phyloP scores from a whole-genome alignment of 768 basidiomycete species.

The Pleurotus cornucopiae region DNA sequence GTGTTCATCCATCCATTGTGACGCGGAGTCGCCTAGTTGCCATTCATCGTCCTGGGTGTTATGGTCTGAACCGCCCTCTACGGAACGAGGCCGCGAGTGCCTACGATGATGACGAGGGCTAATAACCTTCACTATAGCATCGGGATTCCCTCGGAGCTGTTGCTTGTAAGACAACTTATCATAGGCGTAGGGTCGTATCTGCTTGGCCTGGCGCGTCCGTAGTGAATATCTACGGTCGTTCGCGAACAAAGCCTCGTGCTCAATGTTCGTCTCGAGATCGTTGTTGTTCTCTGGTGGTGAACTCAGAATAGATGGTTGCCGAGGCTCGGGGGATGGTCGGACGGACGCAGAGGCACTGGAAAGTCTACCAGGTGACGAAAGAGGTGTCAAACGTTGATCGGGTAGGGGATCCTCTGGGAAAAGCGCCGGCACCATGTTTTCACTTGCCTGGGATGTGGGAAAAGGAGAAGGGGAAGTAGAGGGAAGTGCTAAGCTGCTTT shows the following conservation, averaged over 20 bases:
- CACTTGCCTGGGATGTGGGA: not conserved
- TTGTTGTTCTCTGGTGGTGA: too few species aligned
- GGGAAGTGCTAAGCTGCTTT: not conserved
- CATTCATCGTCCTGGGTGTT: conserved; percentile 21
- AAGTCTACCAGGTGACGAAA: not conserved
- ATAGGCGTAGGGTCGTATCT: conserved; percentile 58
- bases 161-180: conserved; percentile 51
- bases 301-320: too few species aligned
- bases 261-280: not conserved
- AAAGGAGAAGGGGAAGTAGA: not conserved
- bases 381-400: not conserved
- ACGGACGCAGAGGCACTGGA: not conserved
- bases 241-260: not conserved
- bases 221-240: conserved; percentile 40
- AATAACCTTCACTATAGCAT: conserved; percentile 58
- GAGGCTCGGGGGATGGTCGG: too few species aligned
- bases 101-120: conserved; percentile 25
- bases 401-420: not conserved
- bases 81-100: conserved; percentile 20
- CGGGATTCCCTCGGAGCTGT: conserved; percentile 50
- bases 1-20: not conserved
- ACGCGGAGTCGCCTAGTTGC: conserved; percentile 8
- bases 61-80: conserved; percentile 24
- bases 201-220: conserved; percentile 48
- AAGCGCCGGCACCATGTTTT: not conserved